These are phyloP conservation scores for Rhynchosporium secalis DNA, from an alignment of 2,329 filamentous ascomycete genomes.

Conservation along the genomic window DNA sequence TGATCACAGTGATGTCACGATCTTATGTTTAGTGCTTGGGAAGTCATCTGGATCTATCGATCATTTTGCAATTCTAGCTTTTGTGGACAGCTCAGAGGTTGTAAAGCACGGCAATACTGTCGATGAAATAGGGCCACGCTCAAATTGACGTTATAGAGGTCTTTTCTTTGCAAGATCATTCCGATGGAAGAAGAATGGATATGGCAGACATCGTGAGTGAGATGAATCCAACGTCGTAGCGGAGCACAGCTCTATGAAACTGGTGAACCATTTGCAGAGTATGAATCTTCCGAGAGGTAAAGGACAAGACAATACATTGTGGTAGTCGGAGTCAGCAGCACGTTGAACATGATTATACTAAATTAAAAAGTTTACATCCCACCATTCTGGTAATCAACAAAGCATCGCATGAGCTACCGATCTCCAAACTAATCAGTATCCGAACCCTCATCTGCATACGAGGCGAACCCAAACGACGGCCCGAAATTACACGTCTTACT, in stretches of 20 bases:
- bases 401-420: no score
- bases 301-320: no score
- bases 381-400: no score
- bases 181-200: not conserved
- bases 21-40: not conserved
- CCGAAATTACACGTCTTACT: conserved; percentile 27
- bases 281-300: no score
- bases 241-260: no score
- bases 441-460: not conserved
- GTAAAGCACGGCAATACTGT: no score
- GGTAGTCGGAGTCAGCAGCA: no score
- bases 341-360: no score
- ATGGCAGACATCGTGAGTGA: not conserved
- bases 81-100: not conserved
- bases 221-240: not conserved
- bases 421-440: not conserved
- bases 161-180: no score
- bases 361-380: no score
- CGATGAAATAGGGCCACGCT: not conserved
- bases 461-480: conserved; percentile 25
- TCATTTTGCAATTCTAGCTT: not conserved
- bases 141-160: no score
- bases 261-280: no score
- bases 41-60: not conserved
- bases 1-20: not conserved